A percentile compares a stretch with the other conserved stretches of the same genome.
Conservation (phyloP, 2,329 filamentous ascomycete genomes). For the Decorospora gaudefroyi region DNA sequence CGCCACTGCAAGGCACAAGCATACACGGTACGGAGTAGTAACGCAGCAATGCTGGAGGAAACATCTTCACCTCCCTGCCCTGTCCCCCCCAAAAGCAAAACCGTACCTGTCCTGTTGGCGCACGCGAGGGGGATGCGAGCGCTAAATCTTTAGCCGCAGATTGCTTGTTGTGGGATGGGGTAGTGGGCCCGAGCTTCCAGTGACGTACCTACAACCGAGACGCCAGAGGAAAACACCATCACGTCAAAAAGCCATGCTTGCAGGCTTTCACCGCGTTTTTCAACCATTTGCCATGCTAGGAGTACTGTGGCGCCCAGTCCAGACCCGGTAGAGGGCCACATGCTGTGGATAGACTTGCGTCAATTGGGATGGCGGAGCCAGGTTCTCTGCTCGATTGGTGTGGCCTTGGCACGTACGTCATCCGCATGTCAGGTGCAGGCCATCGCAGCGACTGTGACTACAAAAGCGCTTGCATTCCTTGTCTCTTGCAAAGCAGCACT, state of each 20-base stretch:
- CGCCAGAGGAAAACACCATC: constrained; percentile 7
- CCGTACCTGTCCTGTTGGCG: constrained; percentile 6
- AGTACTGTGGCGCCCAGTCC: constrained; percentile 16
- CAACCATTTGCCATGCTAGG: constrained; percentile 15
- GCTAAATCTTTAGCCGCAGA: constrained; percentile 15
- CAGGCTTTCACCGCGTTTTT: constrained; percentile 7
- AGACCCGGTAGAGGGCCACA: constrained; percentile 22
- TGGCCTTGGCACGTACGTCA: constrained; percentile 37
- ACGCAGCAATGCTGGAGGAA: constrained; percentile 6
- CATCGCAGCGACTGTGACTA: constrained; percentile 28
- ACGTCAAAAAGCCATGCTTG: constrained; percentile 6
- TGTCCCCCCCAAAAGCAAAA: constrained; percentile 1
- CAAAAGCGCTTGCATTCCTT: constrained; percentile 43
- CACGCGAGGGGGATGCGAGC: constrained; percentile 14
- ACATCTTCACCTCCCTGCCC: constrained; percentile 1
- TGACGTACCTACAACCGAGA: constrained; percentile 25
- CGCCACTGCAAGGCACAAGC: background rate
- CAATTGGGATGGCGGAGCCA: constrained; percentile 27
- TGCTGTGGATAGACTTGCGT: constrained; percentile 16
- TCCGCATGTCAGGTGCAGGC: constrained; percentile 35
- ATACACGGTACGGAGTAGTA: background rate
- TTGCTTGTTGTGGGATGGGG: constrained; percentile 5
- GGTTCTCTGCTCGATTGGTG: constrained; percentile 22
- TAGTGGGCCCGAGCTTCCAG: constrained; percentile 14
- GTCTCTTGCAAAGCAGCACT: constrained; percentile 23